Base-by-base conservation (phyloP, 2,329 filamentous ascomycete species). In the Sporothrix schenckii region DNA sequence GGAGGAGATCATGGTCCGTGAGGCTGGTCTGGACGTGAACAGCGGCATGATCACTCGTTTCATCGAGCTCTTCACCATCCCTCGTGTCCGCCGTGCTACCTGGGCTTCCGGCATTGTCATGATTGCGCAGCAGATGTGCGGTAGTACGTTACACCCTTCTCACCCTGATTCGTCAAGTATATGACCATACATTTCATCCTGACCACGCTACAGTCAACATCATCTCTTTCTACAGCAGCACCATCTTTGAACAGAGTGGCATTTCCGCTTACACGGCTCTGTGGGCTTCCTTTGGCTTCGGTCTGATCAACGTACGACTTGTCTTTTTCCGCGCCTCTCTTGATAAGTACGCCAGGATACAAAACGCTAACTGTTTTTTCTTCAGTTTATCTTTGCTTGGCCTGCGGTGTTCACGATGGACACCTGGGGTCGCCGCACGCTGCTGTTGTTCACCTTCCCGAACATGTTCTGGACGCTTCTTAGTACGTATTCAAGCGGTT, bases 21-120 rank as follows among this genome's bases (percentile, higher is more conserved):
- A 49, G n/a, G 44, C 66, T 34, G 68, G 68, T 13, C 61, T 70
- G 4, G 47, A 69, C 24, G 80, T 78, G 44, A 76, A 83, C 6
- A 85, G 80, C 75, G 89, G 84, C 78, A 90, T 91, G 75, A 47
- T 88, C 66, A 85, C 82, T 27, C 87, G 90, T 19, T 88, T 92
- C 73, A 75, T 84, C 50, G 86, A 92, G 76, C 81, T 90, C 1
- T 91, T 92, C 76, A 91, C 88, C 13, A 85, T 92, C 70, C 89
- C 90, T 1, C 86, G 91, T 61, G 83, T 91, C 13, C 86, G 89
- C 16, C 86, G 90, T 53, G 93, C 93, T 2, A 94, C 89, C 3
- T 83, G 91, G 41, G 92, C 92, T 6, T 91, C 92, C 0, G 91
- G 89, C 73, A 88, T 88, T 1, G 91, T 94, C 74, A 96, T 96